Evolutionary conservation across 768 basidiomycete species (phyloP).

Genomic region (Russula brevipes): DNA sequence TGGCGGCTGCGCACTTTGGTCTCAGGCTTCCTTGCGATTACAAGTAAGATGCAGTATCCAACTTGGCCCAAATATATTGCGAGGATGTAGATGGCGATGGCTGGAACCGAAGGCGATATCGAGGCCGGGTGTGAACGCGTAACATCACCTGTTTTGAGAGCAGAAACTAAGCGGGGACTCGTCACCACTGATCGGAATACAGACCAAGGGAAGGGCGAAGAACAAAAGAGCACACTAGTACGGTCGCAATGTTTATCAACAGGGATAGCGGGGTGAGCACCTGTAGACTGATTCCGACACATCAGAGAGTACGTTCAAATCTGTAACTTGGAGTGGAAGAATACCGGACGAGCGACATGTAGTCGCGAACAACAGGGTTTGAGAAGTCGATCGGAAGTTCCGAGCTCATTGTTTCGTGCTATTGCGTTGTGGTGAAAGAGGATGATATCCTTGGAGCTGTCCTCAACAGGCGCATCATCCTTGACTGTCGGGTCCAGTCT

Average conservation of each 20-base stretch:
- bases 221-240: slow-evolving; percentile 63
- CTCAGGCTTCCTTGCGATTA: slow-evolving; percentile 64
- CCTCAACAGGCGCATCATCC: too few relatives aligned
- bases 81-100: slow-evolving; percentile 57
- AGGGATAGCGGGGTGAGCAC: slow-evolving; percentile 83
- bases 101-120: slow-evolving; percentile 57
- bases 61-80: slow-evolving; percentile 63
- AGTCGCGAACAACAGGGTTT: slow-evolving; percentile 59
- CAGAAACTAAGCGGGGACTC: not conserved
- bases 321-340: not conserved
- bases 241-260: slow-evolving; percentile 69
- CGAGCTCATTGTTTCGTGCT: slow-evolving; percentile 39
- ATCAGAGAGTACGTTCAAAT: not conserved
- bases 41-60: slow-evolving; percentile 78
- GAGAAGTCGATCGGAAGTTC: slow-evolving; percentile 52
- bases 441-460: not conserved
- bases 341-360: slow-evolving; percentile 57
- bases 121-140: slow-evolving; percentile 55
- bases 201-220: slow-evolving; percentile 58
- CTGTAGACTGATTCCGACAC: slow-evolving; percentile 52
- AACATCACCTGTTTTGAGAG: slow-evolving; percentile 41
- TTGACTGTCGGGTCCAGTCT: too few relatives aligned
- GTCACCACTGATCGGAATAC: slow-evolving; percentile 15
- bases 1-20: slow-evolving; percentile 56
- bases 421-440: not conserved